Conservation (phyloP, 106 monocot species). For the Cymbidium sinense region DNA sequence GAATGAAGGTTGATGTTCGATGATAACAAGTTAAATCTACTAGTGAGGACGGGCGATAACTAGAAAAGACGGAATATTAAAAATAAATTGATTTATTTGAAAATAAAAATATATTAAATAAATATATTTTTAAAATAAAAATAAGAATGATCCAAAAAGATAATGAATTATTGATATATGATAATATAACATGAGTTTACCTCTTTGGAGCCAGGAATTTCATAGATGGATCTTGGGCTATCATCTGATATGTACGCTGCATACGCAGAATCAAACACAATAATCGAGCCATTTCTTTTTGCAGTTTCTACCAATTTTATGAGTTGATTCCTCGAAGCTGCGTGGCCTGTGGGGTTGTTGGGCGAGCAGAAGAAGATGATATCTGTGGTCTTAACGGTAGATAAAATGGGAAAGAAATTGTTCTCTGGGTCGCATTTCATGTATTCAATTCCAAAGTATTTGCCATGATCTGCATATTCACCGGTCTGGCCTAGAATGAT, state of each 20-base stretch:
- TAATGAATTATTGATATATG: no score
- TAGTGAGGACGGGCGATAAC: no score
- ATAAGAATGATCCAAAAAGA: no score
- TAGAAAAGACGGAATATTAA: no score
- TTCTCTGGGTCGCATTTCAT: constrained; percentile 57
- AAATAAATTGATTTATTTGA: no score
- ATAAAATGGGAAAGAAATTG: constrained; percentile 45
- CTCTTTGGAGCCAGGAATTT: constrained; percentile 76
- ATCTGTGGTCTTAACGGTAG: constrained; percentile 27
- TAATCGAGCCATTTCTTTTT: constrained; percentile 44
- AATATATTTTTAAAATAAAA: no score
- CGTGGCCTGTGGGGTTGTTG: constrained; percentile 69
- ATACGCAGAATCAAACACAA: constrained; percentile 56
- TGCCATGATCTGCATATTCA: constrained; percentile 9
- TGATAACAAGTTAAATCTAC: no score
- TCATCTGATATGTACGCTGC: constrained; percentile 50
- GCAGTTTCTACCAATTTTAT: constrained; percentile 43
- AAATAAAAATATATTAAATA: no score
- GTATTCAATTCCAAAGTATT: constrained; percentile 38
- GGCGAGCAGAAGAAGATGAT: constrained; percentile 89
- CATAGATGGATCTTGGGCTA: constrained; percentile 74
- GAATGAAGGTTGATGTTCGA: no score
- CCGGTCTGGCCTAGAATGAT: constrained; percentile 56
- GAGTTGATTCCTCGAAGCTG: constrained; percentile 42
- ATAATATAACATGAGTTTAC: constrained; percentile 14